phyloP scores from a whole-genome alignment of 2,329 filamentous ascomycete species.

The Acarospora socialis region DNA sequence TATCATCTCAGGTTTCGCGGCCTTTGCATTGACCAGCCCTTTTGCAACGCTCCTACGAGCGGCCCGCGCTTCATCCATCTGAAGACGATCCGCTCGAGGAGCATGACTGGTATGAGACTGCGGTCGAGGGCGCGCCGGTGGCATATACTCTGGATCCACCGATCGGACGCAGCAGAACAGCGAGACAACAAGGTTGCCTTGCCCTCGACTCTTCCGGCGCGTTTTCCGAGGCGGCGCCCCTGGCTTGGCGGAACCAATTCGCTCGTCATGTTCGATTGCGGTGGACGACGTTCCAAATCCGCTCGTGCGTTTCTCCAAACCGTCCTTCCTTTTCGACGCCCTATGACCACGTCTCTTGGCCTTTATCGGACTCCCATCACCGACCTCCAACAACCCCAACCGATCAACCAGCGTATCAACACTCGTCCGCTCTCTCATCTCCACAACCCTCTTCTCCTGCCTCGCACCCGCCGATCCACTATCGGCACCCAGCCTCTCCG shows the following conservation, averaged over 20 bases:
- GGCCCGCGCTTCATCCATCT: no score
- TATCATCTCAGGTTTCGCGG: no score
- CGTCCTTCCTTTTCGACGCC: slow-evolving; percentile 15
- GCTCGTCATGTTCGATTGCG: slow-evolving; percentile 13
- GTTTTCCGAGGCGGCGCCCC: no score
- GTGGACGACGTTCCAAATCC: slow-evolving; percentile 9
- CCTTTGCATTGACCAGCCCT: no score
- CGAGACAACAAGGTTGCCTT: slow-evolving; percentile 4
- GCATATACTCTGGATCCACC: slow-evolving; percentile 1
- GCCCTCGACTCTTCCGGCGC: no score
- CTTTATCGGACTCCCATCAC: slow-evolving; percentile 18
- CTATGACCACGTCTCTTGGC: slow-evolving; percentile 10
- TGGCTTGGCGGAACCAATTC: slow-evolving; percentile 14
- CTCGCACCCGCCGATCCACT: slow-evolving; percentile 23
- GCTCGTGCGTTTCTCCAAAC: slow-evolving; percentile 3
- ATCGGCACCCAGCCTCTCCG: slow-evolving; percentile 30
- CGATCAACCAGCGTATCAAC: slow-evolving; percentile 76
- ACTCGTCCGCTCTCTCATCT: slow-evolving; percentile 54
- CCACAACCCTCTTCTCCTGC: slow-evolving; percentile 31
- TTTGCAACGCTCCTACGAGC: no score
- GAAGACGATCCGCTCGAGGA: not conserved
- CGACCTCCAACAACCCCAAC: slow-evolving; percentile 58
- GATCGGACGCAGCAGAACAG: slow-evolving; percentile 11
- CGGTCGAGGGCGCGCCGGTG: slow-evolving; percentile 4
- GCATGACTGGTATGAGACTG: not conserved